phyloP scores from a whole-genome alignment of 2,329 filamentous ascomycete species.

The Rutstroemia sp. region DNA sequence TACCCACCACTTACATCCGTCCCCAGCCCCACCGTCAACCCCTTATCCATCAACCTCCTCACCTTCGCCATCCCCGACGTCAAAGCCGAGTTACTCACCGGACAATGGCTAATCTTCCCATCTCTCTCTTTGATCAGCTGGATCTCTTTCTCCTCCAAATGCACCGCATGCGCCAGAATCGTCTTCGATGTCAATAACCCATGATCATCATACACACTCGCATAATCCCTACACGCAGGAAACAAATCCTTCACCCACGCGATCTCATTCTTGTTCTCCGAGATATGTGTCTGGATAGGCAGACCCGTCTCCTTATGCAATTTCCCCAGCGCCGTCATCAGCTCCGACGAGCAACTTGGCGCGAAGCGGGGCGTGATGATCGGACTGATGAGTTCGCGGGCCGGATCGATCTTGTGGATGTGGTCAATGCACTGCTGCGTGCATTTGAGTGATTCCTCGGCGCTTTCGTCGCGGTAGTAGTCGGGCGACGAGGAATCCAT shows the following conservation, averaged over 20 bases:
- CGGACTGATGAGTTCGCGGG: constrained; percentile 58
- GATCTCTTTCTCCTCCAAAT: constrained; percentile 60
- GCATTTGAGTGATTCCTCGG: constrained; percentile 47
- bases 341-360: constrained; percentile 50
- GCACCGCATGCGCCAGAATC: constrained; percentile 79
- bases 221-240: constrained; percentile 56
- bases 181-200: constrained; percentile 65
- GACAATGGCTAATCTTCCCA: constrained; percentile 75
- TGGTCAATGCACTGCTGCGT: constrained; percentile 57
- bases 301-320: constrained; percentile 57
- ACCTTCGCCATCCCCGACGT: constrained; percentile 74
- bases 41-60: constrained; percentile 63
- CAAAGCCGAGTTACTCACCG: constrained; percentile 76
- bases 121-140: constrained; percentile 51
- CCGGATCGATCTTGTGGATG: constrained; percentile 60
- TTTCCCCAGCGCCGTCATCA: constrained; percentile 56
- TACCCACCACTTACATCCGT: constrained; percentile 91
- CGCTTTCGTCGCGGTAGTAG: constrained; percentile 70
- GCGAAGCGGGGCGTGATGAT: constrained; percentile 73
- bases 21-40: constrained; percentile 75
- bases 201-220: constrained; percentile 69
- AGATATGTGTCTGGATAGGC: constrained; percentile 82
- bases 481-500: constrained; percentile 78
- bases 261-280: constrained; percentile 72
- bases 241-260: constrained; percentile 64